phyloP scores from a whole-genome alignment of 768 basidiomycete species.

The Lactarius pseudohatsudake region DNA sequence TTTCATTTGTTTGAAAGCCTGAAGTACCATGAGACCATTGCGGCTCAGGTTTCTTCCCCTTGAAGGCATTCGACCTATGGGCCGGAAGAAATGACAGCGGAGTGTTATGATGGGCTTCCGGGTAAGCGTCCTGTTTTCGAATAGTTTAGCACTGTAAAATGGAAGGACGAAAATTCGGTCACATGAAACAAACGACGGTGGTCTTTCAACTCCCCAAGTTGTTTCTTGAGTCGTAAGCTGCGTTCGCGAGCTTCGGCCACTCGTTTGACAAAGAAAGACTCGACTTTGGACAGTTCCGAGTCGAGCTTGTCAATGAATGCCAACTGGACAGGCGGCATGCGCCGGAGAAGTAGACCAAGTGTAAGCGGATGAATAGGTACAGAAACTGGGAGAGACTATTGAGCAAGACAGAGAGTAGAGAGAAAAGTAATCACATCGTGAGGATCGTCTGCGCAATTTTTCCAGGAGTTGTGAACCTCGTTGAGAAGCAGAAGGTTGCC shows the following conservation, averaged over 20 bases:
- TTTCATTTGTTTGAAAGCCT: neutral
- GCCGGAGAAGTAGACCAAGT: conserved; percentile 44
- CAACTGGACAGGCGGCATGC: conserved; percentile 58
- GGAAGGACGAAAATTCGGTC: conserved; percentile 1
- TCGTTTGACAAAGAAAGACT: conserved; percentile 73
- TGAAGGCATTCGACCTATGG: neutral
- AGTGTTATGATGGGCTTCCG: neutral
- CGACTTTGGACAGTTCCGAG: conserved; percentile 79
- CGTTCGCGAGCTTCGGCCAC: conserved; percentile 60
- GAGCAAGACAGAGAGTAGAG: neutral
- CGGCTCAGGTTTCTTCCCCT: conserved; percentile 1
- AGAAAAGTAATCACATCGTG: conserved; percentile 11
- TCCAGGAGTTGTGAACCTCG: neutral
- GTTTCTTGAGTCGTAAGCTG: conserved; percentile 33
- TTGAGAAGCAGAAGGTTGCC: neutral
- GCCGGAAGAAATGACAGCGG: neutral
- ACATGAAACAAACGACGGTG: conserved; percentile 21
- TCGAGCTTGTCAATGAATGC: conserved; percentile 81
- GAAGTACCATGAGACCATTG: neutral
- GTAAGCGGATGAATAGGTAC: conserved; percentile 26
- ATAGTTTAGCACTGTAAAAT: neutral
- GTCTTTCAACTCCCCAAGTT: conserved; percentile 27
- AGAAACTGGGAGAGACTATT: conserved; percentile 4
- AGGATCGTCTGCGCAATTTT: conserved; percentile 18
- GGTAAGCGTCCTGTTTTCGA: conserved; percentile 16